Conservation (phyloP, 148 eudicot species). For the Euryodendron excelsum region DNA sequence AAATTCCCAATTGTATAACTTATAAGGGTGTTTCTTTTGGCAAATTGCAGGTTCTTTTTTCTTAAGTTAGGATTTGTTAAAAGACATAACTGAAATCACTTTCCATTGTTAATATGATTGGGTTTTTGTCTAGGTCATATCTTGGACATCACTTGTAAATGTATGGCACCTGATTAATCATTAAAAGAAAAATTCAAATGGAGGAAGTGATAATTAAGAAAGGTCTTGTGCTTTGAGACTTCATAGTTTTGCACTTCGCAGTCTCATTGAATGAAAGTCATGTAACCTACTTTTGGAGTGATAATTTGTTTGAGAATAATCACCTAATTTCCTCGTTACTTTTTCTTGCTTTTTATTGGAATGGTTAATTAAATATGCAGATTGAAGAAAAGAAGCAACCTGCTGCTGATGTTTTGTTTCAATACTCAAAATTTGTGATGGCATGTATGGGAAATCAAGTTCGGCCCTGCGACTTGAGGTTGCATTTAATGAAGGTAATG, state of each 20-base stretch:
- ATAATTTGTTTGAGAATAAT: too few species aligned
- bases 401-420: conserved; percentile 80
- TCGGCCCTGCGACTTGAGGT: conserved; percentile 79
- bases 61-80: neutral
- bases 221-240: neutral
- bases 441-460: conserved; percentile 75
- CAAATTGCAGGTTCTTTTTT: neutral
- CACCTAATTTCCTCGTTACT: neutral
- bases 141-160: neutral
- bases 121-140: too few species aligned
- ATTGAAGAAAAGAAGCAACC: conserved; percentile 79
- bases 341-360: conserved; percentile 5
- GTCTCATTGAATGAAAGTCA: neutral
- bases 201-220: neutral
- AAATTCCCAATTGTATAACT: too few species aligned
- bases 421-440: conserved; percentile 69
- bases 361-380: conserved; percentile 29
- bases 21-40: too few species aligned
- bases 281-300: neutral
- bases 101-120: too few species aligned
- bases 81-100: too few species aligned
- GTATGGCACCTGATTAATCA: neutral
- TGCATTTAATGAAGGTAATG: conserved; percentile 90
- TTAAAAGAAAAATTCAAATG: neutral
- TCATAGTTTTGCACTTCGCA: neutral